Percentiles rank a stretch among this genome's conserved stretches.
phyloP scores from a whole-genome alignment of 2,329 filamentous ascomycete genomes.

The Penicillium sp. region DNA sequence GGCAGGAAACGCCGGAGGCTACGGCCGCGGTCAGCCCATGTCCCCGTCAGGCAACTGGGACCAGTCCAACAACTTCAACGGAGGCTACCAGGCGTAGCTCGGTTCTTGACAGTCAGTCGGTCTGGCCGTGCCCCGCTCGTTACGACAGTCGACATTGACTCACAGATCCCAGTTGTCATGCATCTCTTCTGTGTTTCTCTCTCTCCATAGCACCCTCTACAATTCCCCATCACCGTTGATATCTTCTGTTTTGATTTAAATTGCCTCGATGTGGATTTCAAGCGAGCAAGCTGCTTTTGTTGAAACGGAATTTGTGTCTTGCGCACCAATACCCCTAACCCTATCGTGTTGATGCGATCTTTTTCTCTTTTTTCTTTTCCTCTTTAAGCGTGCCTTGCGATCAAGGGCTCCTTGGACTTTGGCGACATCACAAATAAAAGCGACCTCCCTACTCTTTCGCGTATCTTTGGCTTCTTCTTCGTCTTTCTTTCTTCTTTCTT shows the following conservation, averaged over 20 bases:
- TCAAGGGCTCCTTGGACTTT: slow-evolving; percentile 34
- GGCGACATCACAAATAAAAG: slow-evolving; percentile 39
- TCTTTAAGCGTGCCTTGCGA: slow-evolving; percentile 33
- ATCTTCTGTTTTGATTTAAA: slow-evolving; percentile 29
- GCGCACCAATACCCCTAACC: slow-evolving; percentile 47
- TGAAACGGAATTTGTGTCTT: slow-evolving; percentile 47
- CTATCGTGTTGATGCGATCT: slow-evolving; percentile 38
- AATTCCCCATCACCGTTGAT: slow-evolving; percentile 18
- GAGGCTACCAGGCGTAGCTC: slow-evolving; percentile 60
- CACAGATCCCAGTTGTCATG: slow-evolving; percentile 13
- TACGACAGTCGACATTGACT: slow-evolving; percentile 11
- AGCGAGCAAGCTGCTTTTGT: slow-evolving; percentile 42
- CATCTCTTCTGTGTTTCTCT: slow-evolving; percentile 22
- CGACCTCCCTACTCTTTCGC: slow-evolving; percentile 26
- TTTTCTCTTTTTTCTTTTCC: slow-evolving; percentile 21
- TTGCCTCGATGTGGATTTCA: slow-evolving; percentile 39
- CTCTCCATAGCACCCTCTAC: slow-evolving; percentile 21
- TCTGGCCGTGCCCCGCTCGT: slow-evolving; percentile 5
- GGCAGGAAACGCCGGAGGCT: slow-evolving; percentile 76
- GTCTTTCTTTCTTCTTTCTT: slow-evolving; percentile 19
- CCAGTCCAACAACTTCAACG: slow-evolving; percentile 58
- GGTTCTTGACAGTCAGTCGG: slow-evolving; percentile 8
- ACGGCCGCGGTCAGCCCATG: slow-evolving; percentile 70
- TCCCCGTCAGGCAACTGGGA: slow-evolving; percentile 54
- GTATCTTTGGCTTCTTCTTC: slow-evolving; percentile 22